Evolutionary conservation across 345 rosid species (phyloP).

Genomic region (Alliaria petiolata): DNA sequence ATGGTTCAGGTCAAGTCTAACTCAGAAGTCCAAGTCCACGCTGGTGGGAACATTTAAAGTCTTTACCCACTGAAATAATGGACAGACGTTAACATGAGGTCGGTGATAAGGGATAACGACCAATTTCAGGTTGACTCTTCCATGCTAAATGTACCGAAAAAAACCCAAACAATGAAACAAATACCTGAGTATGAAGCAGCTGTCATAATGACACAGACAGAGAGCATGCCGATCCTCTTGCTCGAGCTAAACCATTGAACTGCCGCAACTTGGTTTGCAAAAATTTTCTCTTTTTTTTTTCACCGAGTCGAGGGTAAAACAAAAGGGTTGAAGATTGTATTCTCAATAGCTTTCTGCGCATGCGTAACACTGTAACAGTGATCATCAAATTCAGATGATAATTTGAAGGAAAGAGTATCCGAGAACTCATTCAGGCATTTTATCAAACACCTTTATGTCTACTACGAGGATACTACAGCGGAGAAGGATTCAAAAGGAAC

Average conservation of each 20-base stretch:
- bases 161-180: not conserved
- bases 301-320: too few relatives aligned
- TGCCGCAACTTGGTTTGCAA: too few relatives aligned
- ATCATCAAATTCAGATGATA: too few relatives aligned
- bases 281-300: too few relatives aligned
- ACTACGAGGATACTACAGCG: too few relatives aligned
- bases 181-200: not conserved
- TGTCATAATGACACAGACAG: not conserved
- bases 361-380: too few relatives aligned
- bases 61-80: not conserved
- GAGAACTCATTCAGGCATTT: too few relatives aligned
- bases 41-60: not conserved
- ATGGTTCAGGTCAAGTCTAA: not conserved
- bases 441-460: too few relatives aligned
- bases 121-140: not conserved
- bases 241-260: not conserved
- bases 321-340: too few relatives aligned
- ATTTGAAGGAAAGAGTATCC: too few relatives aligned
- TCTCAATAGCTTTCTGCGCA: too few relatives aligned
- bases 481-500: too few relatives aligned
- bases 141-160: not conserved
- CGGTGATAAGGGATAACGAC: not conserved
- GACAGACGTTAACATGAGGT: not conserved
- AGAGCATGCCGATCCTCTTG: not conserved
- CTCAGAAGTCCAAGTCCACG: slow-evolving; percentile 17